A percentile compares a stretch with the other conserved stretches of the same genome.
phyloP scores from a whole-genome alignment of 2,329 filamentous ascomycete species.

The Paraphoma chrysanthemicola region DNA sequence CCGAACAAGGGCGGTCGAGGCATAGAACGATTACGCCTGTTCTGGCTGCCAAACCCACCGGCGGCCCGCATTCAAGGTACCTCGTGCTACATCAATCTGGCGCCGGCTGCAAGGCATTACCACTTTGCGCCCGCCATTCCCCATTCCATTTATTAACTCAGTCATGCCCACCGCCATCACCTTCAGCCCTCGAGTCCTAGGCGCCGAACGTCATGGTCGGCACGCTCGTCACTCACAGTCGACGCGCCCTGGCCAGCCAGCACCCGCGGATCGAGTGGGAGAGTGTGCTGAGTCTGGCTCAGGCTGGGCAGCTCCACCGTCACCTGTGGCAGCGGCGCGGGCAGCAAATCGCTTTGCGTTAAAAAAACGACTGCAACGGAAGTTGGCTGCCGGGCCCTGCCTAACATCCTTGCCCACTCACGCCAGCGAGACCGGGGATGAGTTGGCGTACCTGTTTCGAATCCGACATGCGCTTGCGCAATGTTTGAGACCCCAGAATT shows the following conservation, averaged over 20 bases:
- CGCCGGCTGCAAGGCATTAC: conserved; percentile 41
- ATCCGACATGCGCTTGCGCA: conserved; percentile 26
- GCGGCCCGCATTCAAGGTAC: conserved; percentile 39
- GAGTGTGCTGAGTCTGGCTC: conserved; percentile 34
- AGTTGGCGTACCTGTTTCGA: conserved; percentile 45
- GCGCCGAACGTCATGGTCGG: not conserved
- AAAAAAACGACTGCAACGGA: conserved; percentile 39
- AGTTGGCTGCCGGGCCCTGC: conserved; percentile 37
- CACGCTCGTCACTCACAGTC: not conserved
- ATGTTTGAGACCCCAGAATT: conserved; percentile 32
- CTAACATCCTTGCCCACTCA: conserved; percentile 15
- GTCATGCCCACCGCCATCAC: conserved; percentile 6
- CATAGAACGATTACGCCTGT: conserved; percentile 42
- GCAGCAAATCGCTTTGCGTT: conserved; percentile 41
- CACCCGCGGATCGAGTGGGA: conserved; percentile 32
- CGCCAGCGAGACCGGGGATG: conserved; percentile 17
- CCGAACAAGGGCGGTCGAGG: conserved; percentile 46
- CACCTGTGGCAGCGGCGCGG: conserved; percentile 34
- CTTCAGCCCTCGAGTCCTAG: conserved; percentile 4
- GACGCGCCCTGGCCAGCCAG: conserved; percentile 16
- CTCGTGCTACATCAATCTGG: conserved; percentile 39
- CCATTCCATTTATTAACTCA: conserved; percentile 28
- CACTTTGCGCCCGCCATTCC: conserved; percentile 17
- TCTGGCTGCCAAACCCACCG: conserved; percentile 36
- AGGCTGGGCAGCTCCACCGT: conserved; percentile 32